Percentiles rank a stretch among this genome's conserved stretches.
phyloP scores from a whole-genome alignment of 1,284 basidiomycete species.

The Pseudozyma tsukubaensis region DNA sequence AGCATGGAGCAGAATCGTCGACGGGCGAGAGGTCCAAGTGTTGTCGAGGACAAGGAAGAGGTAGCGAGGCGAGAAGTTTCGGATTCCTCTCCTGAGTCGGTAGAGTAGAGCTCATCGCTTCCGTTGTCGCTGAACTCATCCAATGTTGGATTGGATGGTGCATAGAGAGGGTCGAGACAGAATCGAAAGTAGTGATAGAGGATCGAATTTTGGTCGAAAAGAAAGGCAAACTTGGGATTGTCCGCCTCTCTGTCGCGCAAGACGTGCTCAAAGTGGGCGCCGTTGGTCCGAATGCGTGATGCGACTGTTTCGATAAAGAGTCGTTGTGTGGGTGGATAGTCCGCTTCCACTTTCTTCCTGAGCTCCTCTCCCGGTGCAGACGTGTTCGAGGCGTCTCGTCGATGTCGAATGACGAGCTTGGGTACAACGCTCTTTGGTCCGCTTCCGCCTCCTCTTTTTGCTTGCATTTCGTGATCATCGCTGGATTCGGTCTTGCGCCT shows the following conservation, averaged over 20 bases:
- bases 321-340: constrained; percentile 69
- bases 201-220: constrained; percentile 70
- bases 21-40: constrained; percentile 80
- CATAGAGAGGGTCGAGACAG: constrained; percentile 77
- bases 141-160: constrained; percentile 30
- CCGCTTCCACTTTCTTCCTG: constrained; percentile 1
- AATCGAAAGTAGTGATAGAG: constrained; percentile 81
- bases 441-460: neutral
- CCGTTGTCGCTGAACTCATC: constrained; percentile 32
- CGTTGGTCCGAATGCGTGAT: constrained; percentile 83
- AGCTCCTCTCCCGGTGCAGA: constrained; percentile 4
- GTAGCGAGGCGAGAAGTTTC: constrained; percentile 83
- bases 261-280: constrained; percentile 79
- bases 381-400: neutral
- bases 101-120: constrained; percentile 78
- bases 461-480: neutral
- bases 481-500: neutral
- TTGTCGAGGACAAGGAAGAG: constrained; percentile 78
- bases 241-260: constrained; percentile 80
- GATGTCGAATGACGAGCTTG: constrained; percentile 29
- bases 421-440: constrained; percentile 6
- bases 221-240: constrained; percentile 85
- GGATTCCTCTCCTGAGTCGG: constrained; percentile 92
- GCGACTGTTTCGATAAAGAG: constrained; percentile 84
- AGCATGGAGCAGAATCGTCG: constrained; percentile 89